Evolutionary conservation across 257 asterid species (phyloP), one percentile per base, ranked within the genome.

Genomic region (Salvia splendens): DNA sequence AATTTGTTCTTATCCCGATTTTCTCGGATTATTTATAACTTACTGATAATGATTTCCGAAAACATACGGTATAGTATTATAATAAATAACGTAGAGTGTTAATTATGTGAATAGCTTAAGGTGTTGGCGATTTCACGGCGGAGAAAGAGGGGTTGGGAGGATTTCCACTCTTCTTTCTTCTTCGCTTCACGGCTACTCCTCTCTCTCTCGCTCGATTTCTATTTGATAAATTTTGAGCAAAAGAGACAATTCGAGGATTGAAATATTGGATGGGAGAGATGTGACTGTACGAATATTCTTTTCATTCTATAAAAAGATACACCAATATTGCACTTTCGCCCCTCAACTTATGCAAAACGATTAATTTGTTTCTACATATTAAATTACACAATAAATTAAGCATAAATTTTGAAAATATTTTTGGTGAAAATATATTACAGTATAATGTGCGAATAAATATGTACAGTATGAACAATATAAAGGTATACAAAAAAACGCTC

Each of bases 231-330:
- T 36, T 62, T 43, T 41, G 30, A 24, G 56, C 33, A 32, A 42
- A 28, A 38, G 11, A 60, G 49, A 40, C 35, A 15, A 17, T 42
- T 6, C 42, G 11, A 38, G 12, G 65, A 17, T 56, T 48, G 54
- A 40, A 12, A 51, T 12, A 43, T 54, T n/a, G n/a, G n/a, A n/a
- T n/a, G n/a, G n/a, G n/a, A 78, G 24, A 50, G 24, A 52, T 35
- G 60, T 50, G 12, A 42, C 73, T 68, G 57, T 50, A 54, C 65
- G 84, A 69, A 86, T 83, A 81, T 83, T 79, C 89, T 49, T 49
- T 65, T 61, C 65, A 51, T 74, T 69, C 79, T 41, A 5, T 43
- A 43, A 59, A 62, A 20, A 50, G 54, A 65, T 59, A 43, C 36
- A 57, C 3, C 8, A 17, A 43, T 36, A 17, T 50, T 17, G 32